Base-by-base conservation (phyloP, 495 filamentous ascomycete species). In the Hypomontagnella submonticulosa region DNA sequence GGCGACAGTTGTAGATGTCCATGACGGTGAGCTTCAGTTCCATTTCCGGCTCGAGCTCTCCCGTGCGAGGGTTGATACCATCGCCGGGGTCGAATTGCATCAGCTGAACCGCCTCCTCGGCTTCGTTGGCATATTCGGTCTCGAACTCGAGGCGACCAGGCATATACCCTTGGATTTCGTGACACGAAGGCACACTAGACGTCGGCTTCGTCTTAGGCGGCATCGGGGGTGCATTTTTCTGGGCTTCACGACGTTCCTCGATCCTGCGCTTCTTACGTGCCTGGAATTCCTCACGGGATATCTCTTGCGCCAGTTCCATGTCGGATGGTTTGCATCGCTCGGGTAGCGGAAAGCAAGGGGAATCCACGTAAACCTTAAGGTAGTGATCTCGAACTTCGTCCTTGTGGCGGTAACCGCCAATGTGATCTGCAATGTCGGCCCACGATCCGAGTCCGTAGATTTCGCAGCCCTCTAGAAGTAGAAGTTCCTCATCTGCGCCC, bases 101-200 rank as follows among this genome's bases (percentile, higher is more conserved):
- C 57, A 95, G 89, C 74, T 98, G 95, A 10, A 99, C 96, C 0
- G 93, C 93, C 77, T 98, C 96, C 75, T 99, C 95, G 0, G 96
- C 95, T 67, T 98, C 96, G 75, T 99, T 98, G 70, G 93, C 88
- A 75, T 94, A 97, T 70, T 99, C 95, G 0, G 91, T 96, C 81
- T 99, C 95, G 70, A 98, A 99, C 72, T 99, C 95, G 58, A 99
- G 78, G 15, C 95, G 92, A 34, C 96, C 95, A 2, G 95, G 95
- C 95, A 99, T 99, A 76, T 96, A 99, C 3, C 95, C 95, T 73
- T 96, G 91, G 23, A 99, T 94, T 74, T 99, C 95, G 76, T 99
- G 95, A 74, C 96, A 98, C 23, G 93, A 85, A 12, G 95, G 95
- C 3, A 96, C 91, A 79, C 89, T 92, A 19, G 93, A 92, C 1